A percentile compares a stretch with the other conserved stretches of the same genome.
phyloP scores from a whole-genome alignment of 2,329 filamentous ascomycete species.

The Colletotrichum sp. region DNA sequence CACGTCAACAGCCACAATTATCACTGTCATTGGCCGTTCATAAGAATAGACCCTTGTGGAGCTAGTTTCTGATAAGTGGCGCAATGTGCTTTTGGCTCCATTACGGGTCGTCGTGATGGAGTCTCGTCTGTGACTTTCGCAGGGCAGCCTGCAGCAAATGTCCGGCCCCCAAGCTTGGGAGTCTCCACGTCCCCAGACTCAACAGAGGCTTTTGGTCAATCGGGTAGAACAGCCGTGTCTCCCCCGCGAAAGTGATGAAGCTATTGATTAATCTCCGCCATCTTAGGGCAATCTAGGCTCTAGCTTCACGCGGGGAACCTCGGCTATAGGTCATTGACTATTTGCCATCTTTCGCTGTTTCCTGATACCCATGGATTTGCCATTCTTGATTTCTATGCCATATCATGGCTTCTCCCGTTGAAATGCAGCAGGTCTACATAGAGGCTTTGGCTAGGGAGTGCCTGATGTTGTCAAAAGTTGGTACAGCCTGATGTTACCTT shows the following conservation, averaged over 20 bases:
- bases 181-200: neutral
- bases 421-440: rapidly evolving
- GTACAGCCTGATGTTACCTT: neutral
- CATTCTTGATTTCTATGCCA: rapidly evolving
- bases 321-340: neutral
- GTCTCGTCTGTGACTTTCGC: neutral
- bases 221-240: neutral
- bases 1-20: neutral
- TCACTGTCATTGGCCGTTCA: neutral
- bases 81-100: neutral
- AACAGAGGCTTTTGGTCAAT: neutral
- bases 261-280: neutral
- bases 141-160: neutral
- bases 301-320: neutral
- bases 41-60: neutral
- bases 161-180: neutral
- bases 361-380: neutral
- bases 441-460: neutral
- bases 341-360: neutral
- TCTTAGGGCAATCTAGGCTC: neutral
- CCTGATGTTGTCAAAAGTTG: neutral
- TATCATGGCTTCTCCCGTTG: neutral
- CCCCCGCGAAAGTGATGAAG: neutral
- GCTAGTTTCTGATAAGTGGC: neutral
- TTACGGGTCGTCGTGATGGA: neutral